Evolutionary conservation across 2,329 filamentous ascomycete genomes (phyloP).

Genomic region (Clathrospora elynae): DNA sequence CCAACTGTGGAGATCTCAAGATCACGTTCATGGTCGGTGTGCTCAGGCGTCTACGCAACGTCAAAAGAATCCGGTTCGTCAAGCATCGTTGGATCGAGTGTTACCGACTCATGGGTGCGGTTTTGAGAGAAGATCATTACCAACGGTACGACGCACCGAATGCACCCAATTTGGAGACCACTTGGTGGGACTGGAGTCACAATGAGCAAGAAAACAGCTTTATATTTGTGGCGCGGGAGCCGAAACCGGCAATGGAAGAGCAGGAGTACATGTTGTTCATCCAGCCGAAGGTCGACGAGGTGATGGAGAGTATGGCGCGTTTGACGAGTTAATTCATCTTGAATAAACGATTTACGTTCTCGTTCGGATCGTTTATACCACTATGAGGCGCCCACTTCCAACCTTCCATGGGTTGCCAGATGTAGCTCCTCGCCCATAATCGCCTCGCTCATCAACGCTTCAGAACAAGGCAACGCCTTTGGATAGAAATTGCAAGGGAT

Average conservation of each 20-base stretch:
- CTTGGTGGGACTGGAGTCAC: conserved; percentile 51
- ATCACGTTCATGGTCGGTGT: conserved; percentile 41
- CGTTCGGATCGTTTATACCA: too few species aligned
- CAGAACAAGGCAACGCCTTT: too few species aligned
- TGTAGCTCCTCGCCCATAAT: too few species aligned
- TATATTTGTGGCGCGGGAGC: conserved; percentile 33
- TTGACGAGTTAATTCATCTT: too few species aligned
- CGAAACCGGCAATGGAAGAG: conserved; percentile 41
- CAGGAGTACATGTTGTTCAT: conserved; percentile 47
- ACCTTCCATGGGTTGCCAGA: too few species aligned
- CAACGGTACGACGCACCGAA: conserved; percentile 45
- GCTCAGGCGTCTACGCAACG: conserved; percentile 41
- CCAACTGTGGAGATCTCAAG: conserved; percentile 43
- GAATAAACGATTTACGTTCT: too few species aligned
- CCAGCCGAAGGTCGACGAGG: conserved; percentile 43
- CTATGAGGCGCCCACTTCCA: too few species aligned
- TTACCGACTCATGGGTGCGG: conserved; percentile 45
- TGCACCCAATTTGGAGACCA: conserved; percentile 37
- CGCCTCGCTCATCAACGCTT: too few species aligned
- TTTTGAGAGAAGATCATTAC: conserved; percentile 51
- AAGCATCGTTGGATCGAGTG: conserved; percentile 28
- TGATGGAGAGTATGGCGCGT: conserved; percentile 36
- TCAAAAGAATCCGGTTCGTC: conserved; percentile 45
- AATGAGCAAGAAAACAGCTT: conserved; percentile 36
- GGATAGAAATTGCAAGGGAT: too few species aligned